A percentile compares a stretch with the other conserved stretches of the same genome.
These are phyloP conservation scores for Amanita molliuscula DNA, from an alignment of 768 basidiomycete species.

Conservation along the genomic window DNA sequence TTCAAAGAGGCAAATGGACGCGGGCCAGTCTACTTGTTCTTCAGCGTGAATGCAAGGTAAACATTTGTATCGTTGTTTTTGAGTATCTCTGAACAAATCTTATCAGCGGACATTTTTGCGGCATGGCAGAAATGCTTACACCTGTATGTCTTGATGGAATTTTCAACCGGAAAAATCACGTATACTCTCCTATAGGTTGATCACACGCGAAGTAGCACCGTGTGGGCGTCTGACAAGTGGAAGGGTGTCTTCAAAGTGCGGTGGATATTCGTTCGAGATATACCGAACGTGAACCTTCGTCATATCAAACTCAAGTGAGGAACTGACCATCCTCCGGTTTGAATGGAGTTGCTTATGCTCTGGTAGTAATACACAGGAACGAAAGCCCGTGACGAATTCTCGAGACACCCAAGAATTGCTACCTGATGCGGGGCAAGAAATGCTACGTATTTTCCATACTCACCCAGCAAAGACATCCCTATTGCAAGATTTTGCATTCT, in stretches of 20 bases:
- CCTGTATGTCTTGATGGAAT: conserved; percentile 34
- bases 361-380: conserved; percentile 87
- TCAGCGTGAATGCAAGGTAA: conserved; percentile 89
- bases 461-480: conserved; percentile 91
- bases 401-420: conserved; percentile 96
- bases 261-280: conserved; percentile 97
- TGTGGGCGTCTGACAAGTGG: conserved; percentile 99
- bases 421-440: conserved; percentile 93
- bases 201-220: conserved; percentile 87
- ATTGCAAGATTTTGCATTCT: conserved; percentile 88
- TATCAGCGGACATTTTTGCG: conserved; percentile 88
- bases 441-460: conserved; percentile 90
- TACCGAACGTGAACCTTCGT: conserved; percentile 79
- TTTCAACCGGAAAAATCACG: neutral
- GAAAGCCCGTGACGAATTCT: conserved; percentile 97
- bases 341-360: neutral
- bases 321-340: conserved; percentile 12
- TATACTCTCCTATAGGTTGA: conserved; percentile 47
- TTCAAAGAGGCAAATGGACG: conserved; percentile 90
- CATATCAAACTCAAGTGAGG: conserved; percentile 93
- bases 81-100: neutral
- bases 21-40: conserved; percentile 96
- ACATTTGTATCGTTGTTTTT: conserved; percentile 6
- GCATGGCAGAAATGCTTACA: conserved; percentile 97
- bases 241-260: conserved; percentile 98